These are phyloP conservation scores for Trametes versicolor DNA, from an alignment of 1,284 basidiomycete species.

Conservation along the genomic window DNA sequence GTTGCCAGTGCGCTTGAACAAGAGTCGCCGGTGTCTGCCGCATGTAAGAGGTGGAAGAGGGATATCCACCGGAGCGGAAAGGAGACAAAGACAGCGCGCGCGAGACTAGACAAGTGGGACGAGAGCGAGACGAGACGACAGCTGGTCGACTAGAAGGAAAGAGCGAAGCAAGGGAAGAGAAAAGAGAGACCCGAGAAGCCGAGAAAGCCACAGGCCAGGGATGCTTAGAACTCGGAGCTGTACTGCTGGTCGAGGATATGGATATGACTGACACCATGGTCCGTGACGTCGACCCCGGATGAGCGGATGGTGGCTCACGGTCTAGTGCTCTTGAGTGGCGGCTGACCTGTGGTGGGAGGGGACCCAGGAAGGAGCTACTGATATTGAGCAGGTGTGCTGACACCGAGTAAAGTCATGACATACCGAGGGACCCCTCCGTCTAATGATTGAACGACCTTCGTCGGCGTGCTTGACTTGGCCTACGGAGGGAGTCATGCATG, in stretches of 20 bases:
- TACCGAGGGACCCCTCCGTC: too few species aligned
- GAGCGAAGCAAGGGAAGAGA: background rate
- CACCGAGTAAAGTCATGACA: too few species aligned
- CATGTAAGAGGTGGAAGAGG: background rate
- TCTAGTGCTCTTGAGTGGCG: background rate
- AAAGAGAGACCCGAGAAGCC: background rate
- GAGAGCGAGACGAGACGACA: background rate
- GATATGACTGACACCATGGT: too few species aligned
- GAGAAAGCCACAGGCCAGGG: background rate
- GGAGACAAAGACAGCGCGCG: background rate
- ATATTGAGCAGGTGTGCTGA: too few species aligned
- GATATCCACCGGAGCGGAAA: conserved; percentile 1
- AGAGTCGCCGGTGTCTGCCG: conserved; percentile 9
- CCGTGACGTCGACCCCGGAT: too few species aligned
- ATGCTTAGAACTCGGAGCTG: background rate
- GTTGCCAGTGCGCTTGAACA: background rate
- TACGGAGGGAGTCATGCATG: background rate
- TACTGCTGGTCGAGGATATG: background rate
- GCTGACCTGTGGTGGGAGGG: background rate
- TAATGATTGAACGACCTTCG: background rate
- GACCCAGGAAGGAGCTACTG: background rate
- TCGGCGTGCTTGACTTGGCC: conserved; percentile 7
- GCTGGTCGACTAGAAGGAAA: background rate
- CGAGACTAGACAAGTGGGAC: background rate
- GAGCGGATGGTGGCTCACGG: background rate